Evolutionary conservation across 169 alveolate genomes (phyloP).

Genomic region (Babesia bovis): DNA sequence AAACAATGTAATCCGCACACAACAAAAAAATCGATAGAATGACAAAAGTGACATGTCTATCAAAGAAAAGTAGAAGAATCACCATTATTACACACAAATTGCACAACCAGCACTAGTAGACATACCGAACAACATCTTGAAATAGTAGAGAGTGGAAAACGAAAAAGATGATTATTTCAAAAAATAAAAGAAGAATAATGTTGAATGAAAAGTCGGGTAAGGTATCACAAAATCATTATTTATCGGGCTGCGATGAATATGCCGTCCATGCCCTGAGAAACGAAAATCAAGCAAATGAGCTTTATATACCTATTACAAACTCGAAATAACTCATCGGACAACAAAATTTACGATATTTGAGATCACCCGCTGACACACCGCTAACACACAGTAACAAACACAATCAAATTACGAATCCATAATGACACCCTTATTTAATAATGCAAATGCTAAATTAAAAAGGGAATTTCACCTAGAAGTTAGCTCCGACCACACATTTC

Average conservation of each 20-base stretch:
- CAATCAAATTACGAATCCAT: too few relatives aligned
- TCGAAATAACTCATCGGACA: background rate
- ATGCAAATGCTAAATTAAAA: too few relatives aligned
- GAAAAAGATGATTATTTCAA: background rate
- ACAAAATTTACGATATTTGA: background rate
- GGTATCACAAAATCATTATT: background rate
- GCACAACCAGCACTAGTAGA: background rate
- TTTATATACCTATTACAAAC: too few relatives aligned
- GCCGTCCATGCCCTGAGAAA: background rate
- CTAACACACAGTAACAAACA: conserved; percentile 2
- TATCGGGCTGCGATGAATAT: conserved; percentile 33
- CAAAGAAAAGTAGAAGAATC: background rate
- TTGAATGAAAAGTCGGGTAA: conserved; percentile 7
- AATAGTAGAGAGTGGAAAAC: background rate
- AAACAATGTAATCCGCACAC: background rate
- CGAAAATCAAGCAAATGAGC: too few relatives aligned
- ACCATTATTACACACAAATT: background rate
- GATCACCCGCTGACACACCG: background rate
- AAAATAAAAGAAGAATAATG: background rate
- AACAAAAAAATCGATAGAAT: background rate
- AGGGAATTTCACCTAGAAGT: too few relatives aligned
- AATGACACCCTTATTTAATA: too few relatives aligned
- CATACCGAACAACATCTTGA: conserved; percentile 40
- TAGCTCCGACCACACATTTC: too few relatives aligned
- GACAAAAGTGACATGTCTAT: background rate